Percentiles rank a stretch among this genome's conserved stretches.
Evolutionary conservation across 495 filamentous ascomycete species (phyloP).

Genomic region (Platismatia glauca): DNA sequence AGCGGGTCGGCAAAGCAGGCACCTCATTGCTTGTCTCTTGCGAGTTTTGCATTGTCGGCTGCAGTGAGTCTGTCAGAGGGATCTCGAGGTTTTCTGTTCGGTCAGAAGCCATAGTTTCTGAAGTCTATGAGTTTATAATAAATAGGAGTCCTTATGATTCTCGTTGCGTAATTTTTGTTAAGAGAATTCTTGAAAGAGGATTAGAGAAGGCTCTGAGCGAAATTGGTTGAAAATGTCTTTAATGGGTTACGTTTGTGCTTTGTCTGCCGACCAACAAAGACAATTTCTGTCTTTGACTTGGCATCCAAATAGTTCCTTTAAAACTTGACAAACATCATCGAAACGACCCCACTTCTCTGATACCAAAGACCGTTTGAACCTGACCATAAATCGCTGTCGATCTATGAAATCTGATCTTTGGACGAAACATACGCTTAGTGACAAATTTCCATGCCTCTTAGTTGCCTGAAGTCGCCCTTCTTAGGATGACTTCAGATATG

Average conservation of each 20-base stretch:
- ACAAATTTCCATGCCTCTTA: too few species aligned
- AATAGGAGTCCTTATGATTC: not conserved
- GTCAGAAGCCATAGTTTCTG: not conserved
- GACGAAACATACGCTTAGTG: too few species aligned
- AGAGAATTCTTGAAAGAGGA: not conserved
- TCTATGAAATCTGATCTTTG: too few species aligned
- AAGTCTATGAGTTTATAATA: too few species aligned
- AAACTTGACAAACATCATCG: too few species aligned
- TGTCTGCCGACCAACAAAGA: not conserved
- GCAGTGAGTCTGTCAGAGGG: not conserved
- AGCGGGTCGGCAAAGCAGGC: not conserved
- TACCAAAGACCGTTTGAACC: too few species aligned
- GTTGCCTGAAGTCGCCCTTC: too few species aligned
- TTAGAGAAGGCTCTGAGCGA: not conserved
- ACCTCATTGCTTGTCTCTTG: not conserved
- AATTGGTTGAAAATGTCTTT: not conserved
- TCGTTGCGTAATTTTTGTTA: not conserved
- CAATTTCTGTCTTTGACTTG: not conserved
- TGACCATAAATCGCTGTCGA: too few species aligned
- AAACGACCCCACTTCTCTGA: too few species aligned
- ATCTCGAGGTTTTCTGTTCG: not conserved
- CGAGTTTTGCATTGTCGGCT: not conserved
- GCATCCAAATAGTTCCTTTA: not conserved
- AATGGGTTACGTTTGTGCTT: not conserved
- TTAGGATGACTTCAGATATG: too few species aligned